Conservation (phyloP, 495 filamentous ascomycete species). For the Talaromyces wortmannii region DNA sequence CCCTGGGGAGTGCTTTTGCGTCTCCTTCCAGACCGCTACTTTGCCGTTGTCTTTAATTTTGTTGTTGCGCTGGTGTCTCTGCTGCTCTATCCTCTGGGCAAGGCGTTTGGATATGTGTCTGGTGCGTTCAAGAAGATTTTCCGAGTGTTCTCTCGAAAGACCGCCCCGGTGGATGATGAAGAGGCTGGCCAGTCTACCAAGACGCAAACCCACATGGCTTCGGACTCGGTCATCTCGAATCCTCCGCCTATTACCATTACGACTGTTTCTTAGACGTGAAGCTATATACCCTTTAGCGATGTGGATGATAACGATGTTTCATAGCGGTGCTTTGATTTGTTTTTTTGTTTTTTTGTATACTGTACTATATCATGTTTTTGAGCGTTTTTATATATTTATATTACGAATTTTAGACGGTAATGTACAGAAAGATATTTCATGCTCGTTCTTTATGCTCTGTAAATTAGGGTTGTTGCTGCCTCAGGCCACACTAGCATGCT, state of each 20-base stretch:
- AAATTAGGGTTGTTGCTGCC: slow-evolving; percentile 9
- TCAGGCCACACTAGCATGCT: slow-evolving; percentile 14
- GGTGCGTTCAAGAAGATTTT: background rate
- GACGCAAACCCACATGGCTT: background rate
- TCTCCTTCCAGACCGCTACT: slow-evolving; percentile 46
- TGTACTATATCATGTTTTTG: too few species aligned
- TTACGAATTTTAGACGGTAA: too few species aligned
- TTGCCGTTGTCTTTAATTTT: background rate
- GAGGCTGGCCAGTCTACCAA: background rate
- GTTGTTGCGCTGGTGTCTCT: background rate
- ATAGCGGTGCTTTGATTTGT: background rate
- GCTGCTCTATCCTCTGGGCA: background rate
- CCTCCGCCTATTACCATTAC: slow-evolving; percentile 29
- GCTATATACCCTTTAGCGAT: background rate
- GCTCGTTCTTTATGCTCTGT: background rate
- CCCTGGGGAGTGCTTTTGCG: slow-evolving; percentile 68
- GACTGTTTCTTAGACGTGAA: slow-evolving; percentile 8
- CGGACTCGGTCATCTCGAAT: background rate
- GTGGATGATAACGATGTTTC: background rate
- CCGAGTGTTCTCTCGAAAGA: background rate
- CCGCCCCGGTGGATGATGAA: background rate
- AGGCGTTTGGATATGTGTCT: background rate
- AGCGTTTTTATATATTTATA: too few species aligned
- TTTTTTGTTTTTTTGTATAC: too few species aligned
- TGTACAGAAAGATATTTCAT: background rate